Evolutionary conservation across 306 rosid genomes (phyloP).

Genomic region (Quercus bicolor): DNA sequence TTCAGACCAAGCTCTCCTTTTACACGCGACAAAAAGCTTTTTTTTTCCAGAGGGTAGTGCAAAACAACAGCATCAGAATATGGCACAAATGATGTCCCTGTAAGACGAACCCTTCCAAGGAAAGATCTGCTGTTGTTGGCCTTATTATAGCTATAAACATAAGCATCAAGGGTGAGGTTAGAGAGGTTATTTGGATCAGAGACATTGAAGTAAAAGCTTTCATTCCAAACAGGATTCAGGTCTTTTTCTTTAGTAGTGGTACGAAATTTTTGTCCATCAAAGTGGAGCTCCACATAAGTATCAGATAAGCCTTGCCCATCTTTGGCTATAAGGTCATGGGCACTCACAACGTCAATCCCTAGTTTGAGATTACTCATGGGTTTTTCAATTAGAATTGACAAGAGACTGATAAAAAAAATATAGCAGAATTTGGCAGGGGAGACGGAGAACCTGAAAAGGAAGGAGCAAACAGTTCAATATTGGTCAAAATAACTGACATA

Average conservation of each 20-base stretch:
- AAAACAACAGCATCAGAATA: constrained; percentile 73
- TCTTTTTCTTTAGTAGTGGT: constrained; percentile 71
- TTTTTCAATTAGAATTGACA: constrained; percentile 1
- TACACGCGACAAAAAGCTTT: constrained; percentile 44
- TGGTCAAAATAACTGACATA: not conserved
- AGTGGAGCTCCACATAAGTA: constrained; percentile 78
- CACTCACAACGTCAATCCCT: constrained; percentile 75
- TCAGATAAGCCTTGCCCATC: constrained; percentile 72
- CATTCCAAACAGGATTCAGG: constrained; percentile 82
- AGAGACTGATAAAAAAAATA: not conserved
- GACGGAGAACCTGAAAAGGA: constrained; percentile 30
- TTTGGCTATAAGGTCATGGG: constrained; percentile 75
- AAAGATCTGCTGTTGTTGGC: constrained; percentile 35
- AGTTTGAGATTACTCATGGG: constrained; percentile 71
- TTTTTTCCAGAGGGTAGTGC: constrained; percentile 86
- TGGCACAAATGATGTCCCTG: constrained; percentile 80
- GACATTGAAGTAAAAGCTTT: constrained; percentile 74
- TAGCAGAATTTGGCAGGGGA: constrained; percentile 5
- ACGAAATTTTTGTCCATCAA: constrained; percentile 69
- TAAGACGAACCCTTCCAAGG: constrained; percentile 72
- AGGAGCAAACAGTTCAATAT: constrained; percentile 13
- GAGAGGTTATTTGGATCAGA: constrained; percentile 59
- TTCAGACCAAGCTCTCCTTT: constrained; percentile 94
- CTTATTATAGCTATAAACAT: constrained; percentile 40
- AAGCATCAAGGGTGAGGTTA: constrained; percentile 63